Evolutionary conservation across 2,329 filamentous ascomycete genomes (phyloP), one percentile per base, ranked within the genome.

Genomic region (Macrophomina phaseolina): DNA sequence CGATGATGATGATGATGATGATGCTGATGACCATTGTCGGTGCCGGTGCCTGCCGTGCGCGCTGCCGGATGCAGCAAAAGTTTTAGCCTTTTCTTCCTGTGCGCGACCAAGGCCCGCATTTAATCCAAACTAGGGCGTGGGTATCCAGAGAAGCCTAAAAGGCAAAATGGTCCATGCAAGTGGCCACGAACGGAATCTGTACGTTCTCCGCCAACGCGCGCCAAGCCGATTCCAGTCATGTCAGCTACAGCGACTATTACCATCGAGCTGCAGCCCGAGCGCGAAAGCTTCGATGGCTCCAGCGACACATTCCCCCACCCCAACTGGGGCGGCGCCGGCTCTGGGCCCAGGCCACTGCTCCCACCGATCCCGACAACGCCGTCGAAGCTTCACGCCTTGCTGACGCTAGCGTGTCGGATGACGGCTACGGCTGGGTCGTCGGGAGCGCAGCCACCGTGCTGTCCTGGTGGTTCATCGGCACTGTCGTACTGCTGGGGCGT

Each of bases 401-500:
- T 18, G 67, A 68, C 32, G 55, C 67, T n/a, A 64, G 30, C 14
- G 71, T 76, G 0, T 85, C 85, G 0, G 84, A 87, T 55, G 85
- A 85, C 34, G 85, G 84, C 30, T 86, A 87, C 71, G 85, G 85
- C 68, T 87, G 85, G 85, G 78, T 82, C 14, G 79, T 89, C 7
- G 83, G 89, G 30, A 76, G 75, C 3, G 80, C 79, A 38, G 86
- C 84, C 69, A 81, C 82, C 2, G 71, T 85, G 1, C 71, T 87
- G 11, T 81, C 83, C 1, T 89, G 85, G 79, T 76, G 74, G 71
- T 71, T 84, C 62, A 81, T 85, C 58, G 87, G 86, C 61, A 85
- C 82, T 23, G 0, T 81, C 81, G 7, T 87, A 87, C 71, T 82
- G 81, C 69, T 90, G 87, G 86, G 88, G 87, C 30, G 81, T 90